phyloP scores from a whole-genome alignment of 257 asterid genomes.

The Marsdenia floribunda region DNA sequence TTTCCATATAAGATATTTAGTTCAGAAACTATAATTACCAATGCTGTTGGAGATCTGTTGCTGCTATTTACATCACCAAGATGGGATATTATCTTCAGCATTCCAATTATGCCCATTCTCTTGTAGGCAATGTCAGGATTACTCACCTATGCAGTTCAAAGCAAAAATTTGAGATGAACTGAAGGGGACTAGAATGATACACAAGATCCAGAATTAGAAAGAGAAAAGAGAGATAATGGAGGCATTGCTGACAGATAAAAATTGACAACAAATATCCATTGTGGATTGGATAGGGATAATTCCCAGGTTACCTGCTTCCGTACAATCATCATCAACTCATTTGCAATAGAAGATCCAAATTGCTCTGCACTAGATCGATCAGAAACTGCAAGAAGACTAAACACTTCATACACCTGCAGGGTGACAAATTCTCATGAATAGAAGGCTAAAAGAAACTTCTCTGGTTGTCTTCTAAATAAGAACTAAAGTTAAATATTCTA shows the following conservation, averaged over 20 bases:
- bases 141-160: constrained; percentile 44
- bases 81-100: constrained; percentile 63
- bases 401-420: constrained; percentile 77
- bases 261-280: neutral
- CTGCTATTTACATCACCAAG: constrained; percentile 54
- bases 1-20: constrained; percentile 4
- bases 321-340: constrained; percentile 76
- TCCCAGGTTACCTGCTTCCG: constrained; percentile 60
- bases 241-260: neutral
- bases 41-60: constrained; percentile 44
- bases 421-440: constrained; percentile 19
- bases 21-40: constrained; percentile 34
- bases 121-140: constrained; percentile 71
- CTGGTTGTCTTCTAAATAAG: constrained; percentile 14
- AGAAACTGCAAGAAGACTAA: constrained; percentile 66
- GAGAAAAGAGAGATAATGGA: constrained; percentile 7
- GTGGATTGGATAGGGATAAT: neutral
- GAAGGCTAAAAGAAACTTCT: constrained; percentile 9
- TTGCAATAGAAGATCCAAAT: constrained; percentile 62
- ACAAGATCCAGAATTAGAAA: neutral
- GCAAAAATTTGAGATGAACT: constrained; percentile 15
- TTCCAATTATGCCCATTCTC: constrained; percentile 88
- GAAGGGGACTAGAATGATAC: neutral
- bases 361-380: constrained; percentile 50
- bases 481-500: constrained; percentile 1